Percentiles rank a stretch among this genome's conserved stretches.
Conservation (phyloP, 306 rosid species). For the Echinosophora koreensis region DNA sequence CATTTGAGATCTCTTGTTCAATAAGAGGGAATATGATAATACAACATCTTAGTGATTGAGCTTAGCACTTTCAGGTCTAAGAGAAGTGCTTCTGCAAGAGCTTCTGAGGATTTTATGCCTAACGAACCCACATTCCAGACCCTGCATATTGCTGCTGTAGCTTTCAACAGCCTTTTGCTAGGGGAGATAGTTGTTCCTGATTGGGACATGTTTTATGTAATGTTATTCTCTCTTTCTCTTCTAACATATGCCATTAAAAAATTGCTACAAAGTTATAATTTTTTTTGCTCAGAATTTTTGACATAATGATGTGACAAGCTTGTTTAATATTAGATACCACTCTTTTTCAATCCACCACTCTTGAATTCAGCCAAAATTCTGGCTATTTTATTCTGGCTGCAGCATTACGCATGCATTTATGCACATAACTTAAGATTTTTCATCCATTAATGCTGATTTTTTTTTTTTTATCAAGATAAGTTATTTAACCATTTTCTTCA, state of each 20-base stretch:
- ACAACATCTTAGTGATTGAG: not conserved
- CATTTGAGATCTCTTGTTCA: slow-evolving; percentile 3
- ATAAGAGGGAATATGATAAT: not conserved
- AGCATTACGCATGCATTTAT: no score
- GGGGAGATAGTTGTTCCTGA: slow-evolving; percentile 71
- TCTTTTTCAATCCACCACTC: no score
- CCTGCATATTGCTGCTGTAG: slow-evolving; percentile 65
- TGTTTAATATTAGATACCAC: no score
- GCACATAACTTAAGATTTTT: not conserved
- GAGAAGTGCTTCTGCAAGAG: slow-evolving; percentile 64
- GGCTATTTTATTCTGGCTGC: no score
- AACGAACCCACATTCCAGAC: slow-evolving; percentile 66
- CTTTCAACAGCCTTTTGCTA: slow-evolving; percentile 64
- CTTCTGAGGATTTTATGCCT: slow-evolving; percentile 76
- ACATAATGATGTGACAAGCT: no score
- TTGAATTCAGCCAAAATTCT: no score
- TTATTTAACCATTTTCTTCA: not conserved
- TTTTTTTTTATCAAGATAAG: not conserved
- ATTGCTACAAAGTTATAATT: no score
- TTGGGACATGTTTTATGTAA: slow-evolving; percentile 74
- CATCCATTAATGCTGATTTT: not conserved
- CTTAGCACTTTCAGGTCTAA: slow-evolving; percentile 52
- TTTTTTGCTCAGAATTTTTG: no score
- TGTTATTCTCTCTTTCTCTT: slow-evolving; percentile 3
- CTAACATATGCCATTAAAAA: not conserved